Evolutionary conservation across 225 moss, liverwort and hornwort species (phyloP), one percentile per base, ranked within the genome.

Genomic region (Marchantia paleacea): DNA sequence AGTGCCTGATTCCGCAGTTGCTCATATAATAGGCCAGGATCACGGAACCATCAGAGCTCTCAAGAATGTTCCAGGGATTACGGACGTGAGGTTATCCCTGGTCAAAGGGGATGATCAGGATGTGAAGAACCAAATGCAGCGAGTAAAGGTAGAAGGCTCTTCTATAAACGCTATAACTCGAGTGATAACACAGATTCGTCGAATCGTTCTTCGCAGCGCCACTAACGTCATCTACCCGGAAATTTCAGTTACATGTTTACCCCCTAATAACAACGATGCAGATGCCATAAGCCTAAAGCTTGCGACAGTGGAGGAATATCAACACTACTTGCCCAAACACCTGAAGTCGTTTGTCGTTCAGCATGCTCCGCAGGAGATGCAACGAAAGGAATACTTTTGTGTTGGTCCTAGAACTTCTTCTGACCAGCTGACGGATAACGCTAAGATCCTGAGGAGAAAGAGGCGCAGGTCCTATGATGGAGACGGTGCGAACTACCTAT

Each of bases 1-100:
- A 31, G 85, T 85, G 74, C 84, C 84, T 7, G 81, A 70, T 0
- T 85, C 85, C 4, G 81, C 85, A 16, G 73, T 85, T 11, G 51
- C 73, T 13, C 75, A 85, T 50, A 81, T 85, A 16, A 74, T 85
- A n/a, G 84, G 84, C 25, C 78, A 81, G 51, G 29, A 67, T 16
- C 74, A 78, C 61, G 58, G 85, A 60, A 85, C 73, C 9, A 78
- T 85, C 28, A 78, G 69, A 30, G 74, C 85, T 0, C 30, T 81
- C 16, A 18, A 63, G 16, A 65, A 75, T 9, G 67, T 81, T 25
- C 74, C 72, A 12, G 85, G 85, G 4, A 81, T 85, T 26, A 77
- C 74, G 12, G 69, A 63, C 10, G 84, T 84, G 58, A 77, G 70
- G 18, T 16, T 77, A 30, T 26, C 12, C 25, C 25, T 22, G 22